Evolutionary conservation across 768 basidiomycete genomes (phyloP).

Genomic region (Leucocoprinus leucothites): DNA sequence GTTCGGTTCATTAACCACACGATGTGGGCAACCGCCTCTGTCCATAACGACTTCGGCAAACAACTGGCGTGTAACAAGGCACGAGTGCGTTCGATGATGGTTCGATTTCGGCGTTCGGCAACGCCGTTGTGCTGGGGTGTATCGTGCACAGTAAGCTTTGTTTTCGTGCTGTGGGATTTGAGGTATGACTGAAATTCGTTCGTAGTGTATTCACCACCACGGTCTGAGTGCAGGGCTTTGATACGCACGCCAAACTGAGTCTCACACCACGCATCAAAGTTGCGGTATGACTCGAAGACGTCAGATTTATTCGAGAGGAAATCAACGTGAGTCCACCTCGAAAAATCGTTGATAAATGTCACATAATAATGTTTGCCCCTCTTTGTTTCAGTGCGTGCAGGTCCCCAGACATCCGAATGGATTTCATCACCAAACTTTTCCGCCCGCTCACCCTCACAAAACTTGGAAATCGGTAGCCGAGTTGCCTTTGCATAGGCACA

Average conservation of each 20-base stretch:
- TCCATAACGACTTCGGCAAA: slow-evolving; percentile 36
- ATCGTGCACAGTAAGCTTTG: slow-evolving; percentile 36
- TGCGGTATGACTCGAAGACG: slow-evolving; percentile 25
- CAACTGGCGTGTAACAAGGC: slow-evolving; percentile 33
- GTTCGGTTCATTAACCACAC: slow-evolving; percentile 35
- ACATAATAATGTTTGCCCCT: no score
- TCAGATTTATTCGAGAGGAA: no score
- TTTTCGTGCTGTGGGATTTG: slow-evolving; percentile 31
- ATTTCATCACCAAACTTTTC: no score
- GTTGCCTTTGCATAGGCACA: no score
- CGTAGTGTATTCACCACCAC: slow-evolving; percentile 41
- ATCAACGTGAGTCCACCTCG: no score
- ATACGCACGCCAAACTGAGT: slow-evolving; percentile 27
- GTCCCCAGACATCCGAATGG: no score
- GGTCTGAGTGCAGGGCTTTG: slow-evolving; percentile 36
- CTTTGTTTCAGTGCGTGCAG: no score
- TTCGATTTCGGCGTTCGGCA: slow-evolving; percentile 37
- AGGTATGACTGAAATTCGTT: slow-evolving; percentile 30
- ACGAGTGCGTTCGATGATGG: slow-evolving; percentile 27
- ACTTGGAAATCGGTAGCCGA: no score
- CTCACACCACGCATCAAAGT: slow-evolving; percentile 28
- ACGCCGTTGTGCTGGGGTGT: slow-evolving; percentile 43
- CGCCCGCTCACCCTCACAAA: no score
- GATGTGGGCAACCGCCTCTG: slow-evolving; percentile 29
- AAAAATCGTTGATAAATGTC: no score